Percentiles rank a stretch among this genome's conserved stretches.
These are phyloP conservation scores for Rhizomucor pusillus DNA, from an alignment of 371 early-diverging fungal species.

Conservation along the genomic window DNA sequence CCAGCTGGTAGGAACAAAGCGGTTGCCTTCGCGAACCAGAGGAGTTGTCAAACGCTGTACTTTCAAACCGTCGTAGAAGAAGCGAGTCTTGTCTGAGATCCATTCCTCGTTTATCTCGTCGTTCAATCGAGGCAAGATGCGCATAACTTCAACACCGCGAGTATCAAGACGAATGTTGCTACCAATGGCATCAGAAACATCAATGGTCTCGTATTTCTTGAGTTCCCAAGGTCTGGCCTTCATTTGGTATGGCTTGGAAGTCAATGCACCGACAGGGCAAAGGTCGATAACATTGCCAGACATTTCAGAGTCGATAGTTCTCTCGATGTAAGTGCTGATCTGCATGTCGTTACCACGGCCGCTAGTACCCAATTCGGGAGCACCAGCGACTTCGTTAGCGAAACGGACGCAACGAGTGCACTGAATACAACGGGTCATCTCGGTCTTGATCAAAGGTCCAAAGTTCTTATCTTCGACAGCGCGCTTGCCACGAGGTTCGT, in stretches of 20 bases:
- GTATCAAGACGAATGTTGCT: slow-evolving; percentile 95
- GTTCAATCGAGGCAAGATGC: slow-evolving; percentile 91
- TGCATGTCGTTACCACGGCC: slow-evolving; percentile 98
- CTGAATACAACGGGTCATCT: slow-evolving; percentile 98
- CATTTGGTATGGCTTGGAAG: slow-evolving; percentile 96
- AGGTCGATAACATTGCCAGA: slow-evolving; percentile 97
- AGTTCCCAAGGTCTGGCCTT: slow-evolving; percentile 96
- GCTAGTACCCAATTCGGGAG: slow-evolving; percentile 91
- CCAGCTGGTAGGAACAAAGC: slow-evolving; percentile 87
- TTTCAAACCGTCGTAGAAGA: slow-evolving; percentile 93
- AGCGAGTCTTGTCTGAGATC: slow-evolving; percentile 98
- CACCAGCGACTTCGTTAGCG: slow-evolving; percentile 97
- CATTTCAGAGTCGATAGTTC: slow-evolving; percentile 89
- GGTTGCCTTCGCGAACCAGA: slow-evolving; percentile 80
- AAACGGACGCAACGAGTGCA: slow-evolving; percentile 99
- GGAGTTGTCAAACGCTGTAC: slow-evolving; percentile 93
- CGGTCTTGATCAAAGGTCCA: slow-evolving; percentile 94
- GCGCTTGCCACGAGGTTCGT: slow-evolving; percentile 86
- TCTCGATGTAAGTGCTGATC: slow-evolving; percentile 94
- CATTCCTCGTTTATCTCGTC: slow-evolving; percentile 98
- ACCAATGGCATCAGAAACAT: slow-evolving; percentile 92
- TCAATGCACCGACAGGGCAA: slow-evolving; percentile 97
- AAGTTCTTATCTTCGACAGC: slow-evolving; percentile 97
- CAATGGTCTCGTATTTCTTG: slow-evolving; percentile 93
- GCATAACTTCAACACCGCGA: slow-evolving; percentile 95